Conservation (phyloP, 495 filamentous ascomycete species). For the Penicillium maclennaniae region DNA sequence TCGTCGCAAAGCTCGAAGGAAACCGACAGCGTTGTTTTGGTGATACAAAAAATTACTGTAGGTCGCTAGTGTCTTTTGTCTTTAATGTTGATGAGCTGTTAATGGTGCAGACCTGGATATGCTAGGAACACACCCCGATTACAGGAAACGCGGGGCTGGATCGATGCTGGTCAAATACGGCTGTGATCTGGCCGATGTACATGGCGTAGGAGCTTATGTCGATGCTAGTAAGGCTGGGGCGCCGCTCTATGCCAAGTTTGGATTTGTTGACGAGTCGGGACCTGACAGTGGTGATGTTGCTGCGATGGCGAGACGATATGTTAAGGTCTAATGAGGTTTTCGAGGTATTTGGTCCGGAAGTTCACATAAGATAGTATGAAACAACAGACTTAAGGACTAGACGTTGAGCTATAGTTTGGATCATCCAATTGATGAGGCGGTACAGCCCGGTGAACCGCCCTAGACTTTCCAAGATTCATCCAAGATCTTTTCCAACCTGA, state of each 20-base stretch:
- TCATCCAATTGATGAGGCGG: too few relatives aligned
- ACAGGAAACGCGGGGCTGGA: constrained; percentile 47
- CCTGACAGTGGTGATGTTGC: constrained; percentile 7
- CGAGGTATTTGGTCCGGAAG: too few relatives aligned
- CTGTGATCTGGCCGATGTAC: constrained; percentile 36
- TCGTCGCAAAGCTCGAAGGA: constrained; percentile 15
- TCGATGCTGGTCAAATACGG: constrained; percentile 50
- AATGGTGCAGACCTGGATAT: constrained; percentile 42
- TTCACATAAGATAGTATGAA: too few relatives aligned
- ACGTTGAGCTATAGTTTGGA: too few relatives aligned
- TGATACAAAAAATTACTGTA: constrained; percentile 26
- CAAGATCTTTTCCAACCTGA: too few relatives aligned
- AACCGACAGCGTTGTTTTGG: constrained; percentile 23
- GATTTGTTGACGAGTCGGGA: constrained; percentile 29
- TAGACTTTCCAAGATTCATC: too few relatives aligned
- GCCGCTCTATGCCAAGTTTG: constrained; percentile 27
- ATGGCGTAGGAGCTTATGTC: constrained; percentile 27
- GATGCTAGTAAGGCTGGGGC: constrained; percentile 30
- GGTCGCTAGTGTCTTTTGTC: neutral
- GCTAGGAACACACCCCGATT: constrained; percentile 47
- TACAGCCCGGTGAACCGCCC: too few relatives aligned
- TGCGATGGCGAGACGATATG: constrained; percentile 13
- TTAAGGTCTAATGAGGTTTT: neutral
- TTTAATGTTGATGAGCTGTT: neutral
- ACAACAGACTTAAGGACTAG: too few relatives aligned